Evolutionary conservation across 345 rosid genomes (phyloP).

Genomic region (Murraya paniculata): DNA sequence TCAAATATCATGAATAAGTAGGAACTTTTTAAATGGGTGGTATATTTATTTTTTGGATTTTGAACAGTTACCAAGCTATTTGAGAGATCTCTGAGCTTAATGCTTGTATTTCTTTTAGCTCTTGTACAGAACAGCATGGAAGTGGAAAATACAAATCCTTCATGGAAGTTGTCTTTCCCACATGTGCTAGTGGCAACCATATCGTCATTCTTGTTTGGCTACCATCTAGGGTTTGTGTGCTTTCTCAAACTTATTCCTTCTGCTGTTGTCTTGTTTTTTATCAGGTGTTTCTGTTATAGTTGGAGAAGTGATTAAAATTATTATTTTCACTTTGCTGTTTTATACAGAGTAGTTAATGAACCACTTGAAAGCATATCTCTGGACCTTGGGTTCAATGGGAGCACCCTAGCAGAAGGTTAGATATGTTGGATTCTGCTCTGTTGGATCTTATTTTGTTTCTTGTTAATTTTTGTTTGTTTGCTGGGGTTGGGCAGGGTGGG

Average conservation of each 20-base stretch:
- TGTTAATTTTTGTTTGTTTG: not conserved
- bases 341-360: conserved; percentile 83
- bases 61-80: not conserved
- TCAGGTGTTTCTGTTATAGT: not conserved
- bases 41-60: not conserved
- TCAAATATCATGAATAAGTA: not conserved
- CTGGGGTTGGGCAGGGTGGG: not conserved
- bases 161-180: conserved; percentile 79
- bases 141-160: conserved; percentile 61
- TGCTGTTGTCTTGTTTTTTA: not conserved
- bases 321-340: not conserved
- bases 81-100: conserved; percentile 7
- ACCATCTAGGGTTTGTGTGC: conserved; percentile 82
- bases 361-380: conserved; percentile 88
- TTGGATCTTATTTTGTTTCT: not conserved
- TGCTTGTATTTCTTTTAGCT: conserved; percentile 43
- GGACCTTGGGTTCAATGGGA: conserved; percentile 87
- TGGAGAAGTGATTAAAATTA: not conserved
- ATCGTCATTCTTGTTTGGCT: conserved; percentile 83
- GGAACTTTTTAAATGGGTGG: not conserved
- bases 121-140: conserved; percentile 37
- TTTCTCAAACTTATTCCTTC: conserved; percentile 10
- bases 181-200: conserved; percentile 84
- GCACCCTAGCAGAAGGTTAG: conserved; percentile 91
- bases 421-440: not conserved